Evolutionary conservation across 129 eudicot genomes (phyloP).

Genomic region (Arctium lappa): DNA sequence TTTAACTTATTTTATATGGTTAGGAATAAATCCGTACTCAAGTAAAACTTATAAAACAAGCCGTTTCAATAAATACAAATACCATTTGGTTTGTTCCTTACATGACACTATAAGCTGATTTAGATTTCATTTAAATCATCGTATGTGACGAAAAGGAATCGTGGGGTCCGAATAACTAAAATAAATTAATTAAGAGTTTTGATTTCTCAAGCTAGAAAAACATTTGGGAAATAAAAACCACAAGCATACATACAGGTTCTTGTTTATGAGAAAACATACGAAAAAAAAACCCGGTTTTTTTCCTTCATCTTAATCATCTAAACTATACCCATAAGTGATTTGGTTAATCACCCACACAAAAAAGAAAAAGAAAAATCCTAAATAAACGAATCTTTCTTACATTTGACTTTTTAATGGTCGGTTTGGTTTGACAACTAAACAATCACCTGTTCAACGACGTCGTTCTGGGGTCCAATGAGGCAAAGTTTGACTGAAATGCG

Average conservation of each 20-base stretch:
- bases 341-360: conserved; percentile 23
- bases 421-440: conserved; percentile 28
- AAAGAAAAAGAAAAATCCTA: conserved; percentile 15
- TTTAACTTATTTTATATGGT: conserved; percentile 1
- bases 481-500: conserved; percentile 71
- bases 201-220: conserved; percentile 1
- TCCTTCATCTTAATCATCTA: conserved; percentile 29
- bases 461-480: conserved; percentile 88
- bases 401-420: conserved; percentile 42
- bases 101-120: background rate
- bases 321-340: conserved; percentile 24
- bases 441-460: conserved; percentile 60
- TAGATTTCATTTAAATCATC: background rate
- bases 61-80: background rate
- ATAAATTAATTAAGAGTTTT: conserved; percentile 9
- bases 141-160: background rate
- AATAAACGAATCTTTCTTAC: conserved; percentile 37
- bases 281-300: conserved; percentile 18
- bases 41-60: conserved; percentile 11
- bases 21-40: conserved; percentile 15
- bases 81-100: background rate
- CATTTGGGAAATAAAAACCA: conserved; percentile 12
- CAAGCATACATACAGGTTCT: conserved; percentile 29
- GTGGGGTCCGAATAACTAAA: background rate
- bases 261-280: conserved; percentile 28